Conservation (phyloP, 352 stramenopile genomes). For the Thraustochytrium sp. region DNA sequence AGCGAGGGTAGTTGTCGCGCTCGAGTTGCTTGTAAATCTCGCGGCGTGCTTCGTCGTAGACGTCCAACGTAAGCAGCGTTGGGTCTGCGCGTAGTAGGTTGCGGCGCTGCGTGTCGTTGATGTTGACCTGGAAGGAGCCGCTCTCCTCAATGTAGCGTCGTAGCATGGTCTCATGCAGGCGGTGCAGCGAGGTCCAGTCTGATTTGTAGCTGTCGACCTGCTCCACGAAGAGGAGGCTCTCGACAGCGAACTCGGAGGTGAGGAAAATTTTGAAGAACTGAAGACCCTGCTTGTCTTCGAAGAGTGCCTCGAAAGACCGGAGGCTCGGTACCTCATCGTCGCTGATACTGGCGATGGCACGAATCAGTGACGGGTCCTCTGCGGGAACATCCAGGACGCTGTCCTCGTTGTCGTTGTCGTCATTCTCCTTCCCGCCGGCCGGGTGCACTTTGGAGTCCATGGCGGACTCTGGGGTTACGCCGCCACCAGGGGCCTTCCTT, state of each 20-base stretch:
- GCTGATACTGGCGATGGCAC: background rate
- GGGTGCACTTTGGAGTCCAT: background rate
- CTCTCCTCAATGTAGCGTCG: background rate
- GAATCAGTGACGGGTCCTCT: background rate
- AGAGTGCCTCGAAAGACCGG: constrained; percentile 3
- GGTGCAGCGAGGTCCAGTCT: background rate
- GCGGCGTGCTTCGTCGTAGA: background rate
- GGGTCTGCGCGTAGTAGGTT: background rate
- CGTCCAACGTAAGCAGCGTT: background rate
- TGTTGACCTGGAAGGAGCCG: constrained; percentile 35
- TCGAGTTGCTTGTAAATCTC: constrained; percentile 45
- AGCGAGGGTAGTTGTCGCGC: constrained; percentile 37
- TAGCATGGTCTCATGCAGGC: background rate
- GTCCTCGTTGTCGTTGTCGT: background rate
- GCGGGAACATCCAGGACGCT: background rate
- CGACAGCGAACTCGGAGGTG: constrained; percentile 43
- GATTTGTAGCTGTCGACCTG: constrained; percentile 7
- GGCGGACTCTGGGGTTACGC: background rate
- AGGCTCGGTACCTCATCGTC: background rate
- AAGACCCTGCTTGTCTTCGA: constrained; percentile 34
- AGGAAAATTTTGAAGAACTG: constrained; percentile 44
- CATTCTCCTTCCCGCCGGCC: background rate
- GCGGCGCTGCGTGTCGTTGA: background rate
- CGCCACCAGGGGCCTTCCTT: background rate
- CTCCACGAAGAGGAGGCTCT: constrained; percentile 39